Base-by-base conservation (phyloP, 164 flowering plant genomes). In the Dillenia suffruticosa region DNA sequence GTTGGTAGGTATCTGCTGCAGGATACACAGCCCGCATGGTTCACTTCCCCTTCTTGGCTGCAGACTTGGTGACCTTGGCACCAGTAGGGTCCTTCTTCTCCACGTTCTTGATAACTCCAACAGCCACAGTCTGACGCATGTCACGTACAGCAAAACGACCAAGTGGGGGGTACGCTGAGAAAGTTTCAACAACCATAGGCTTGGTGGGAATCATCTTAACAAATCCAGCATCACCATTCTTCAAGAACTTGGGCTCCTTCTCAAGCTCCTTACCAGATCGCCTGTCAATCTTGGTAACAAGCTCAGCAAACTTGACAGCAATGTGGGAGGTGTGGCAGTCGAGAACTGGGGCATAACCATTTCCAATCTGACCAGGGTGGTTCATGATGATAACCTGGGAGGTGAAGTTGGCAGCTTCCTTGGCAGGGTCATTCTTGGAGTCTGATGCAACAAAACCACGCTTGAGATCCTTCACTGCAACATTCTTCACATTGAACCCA, bases 311-410 rank as follows among this genome's bases (percentile, higher is more conserved):
- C 69, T 70, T 70, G 9, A 70, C 73, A 19, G 73, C 73, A 44
- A 70, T 70, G 69, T 70, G 74, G 11, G 59, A 66, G n/a, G 74
- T 66, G 74, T 66, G 70, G 67, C 74, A 71, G 13, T 66, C 70
- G 1, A 66, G 67, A 12, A 66, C 70, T 8, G 74, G 32, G 40
- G 40, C 40, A 32, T 32, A 32, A 5, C 74, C 70, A 57, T 71
- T 66, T 13, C 70, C 74, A 48, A 71, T 66, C 64, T 71, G 74
- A 16, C 70, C 70, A n/a, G 74, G 74, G 61, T 71, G 74, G 61
- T 71, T 71, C 74, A 71, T 71, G 64, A 71, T 71, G 12, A 71
- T 71, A 13, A 71, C 74, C 46, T 71, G 74, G 5, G 74, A 62
- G 6, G 74, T 67, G 52, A 71, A 71, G 70, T 62, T 71, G 0